Base-by-base conservation (phyloP, 805 yeast genomes). In the Wickerhamomyces xylosicus region DNA sequence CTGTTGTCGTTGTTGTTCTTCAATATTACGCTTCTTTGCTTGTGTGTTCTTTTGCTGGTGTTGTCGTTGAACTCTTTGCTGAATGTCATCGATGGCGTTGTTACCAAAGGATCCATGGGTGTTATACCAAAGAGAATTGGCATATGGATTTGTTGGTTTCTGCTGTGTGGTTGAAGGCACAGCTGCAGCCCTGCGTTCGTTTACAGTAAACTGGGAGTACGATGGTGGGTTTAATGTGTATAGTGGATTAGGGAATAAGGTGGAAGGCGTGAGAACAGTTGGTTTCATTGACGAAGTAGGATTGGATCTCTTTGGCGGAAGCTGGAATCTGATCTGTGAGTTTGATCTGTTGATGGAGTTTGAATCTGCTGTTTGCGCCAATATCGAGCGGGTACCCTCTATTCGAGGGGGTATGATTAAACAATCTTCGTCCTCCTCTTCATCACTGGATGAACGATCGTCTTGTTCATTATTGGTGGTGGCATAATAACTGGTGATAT, bases 61-160 rank as follows among this genome's bases (percentile, higher is more conserved):
- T n/a, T 21, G 19, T 40, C 32, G 29, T 25, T 21, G 25, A 45
- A 50, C 41, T 38, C 55, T 39, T 37, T 46, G 43, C 43, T 55
- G 38, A 19, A 63, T 56, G 15, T 49, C 46, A 13, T 48, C 48
- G 10, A 66, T 60, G 20, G 66, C 63, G 8, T 53, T 50, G 9
- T 61, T 59, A 19, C 61, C 57, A 31, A 56, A 41, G 32, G 52
- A 53, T 4, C 58, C 61, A 3, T 64, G 58, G 19, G 68, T 49
- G 8, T 59, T 48, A 36, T 51, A 56, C 73, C 73, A 69, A 14
- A 67, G 44, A 1, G 72, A 66, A 32, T 57, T 53, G 0, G 72
- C 58, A 47, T 68, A 68, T 0, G 73, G 73, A 38, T 69, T 68
- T 1, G 16, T 8, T 2, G 28, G 17, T 14, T 31, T 31, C 13